phyloP scores from a whole-genome alignment of 148 eudicot genomes.

The Rhododendron henanense region DNA sequence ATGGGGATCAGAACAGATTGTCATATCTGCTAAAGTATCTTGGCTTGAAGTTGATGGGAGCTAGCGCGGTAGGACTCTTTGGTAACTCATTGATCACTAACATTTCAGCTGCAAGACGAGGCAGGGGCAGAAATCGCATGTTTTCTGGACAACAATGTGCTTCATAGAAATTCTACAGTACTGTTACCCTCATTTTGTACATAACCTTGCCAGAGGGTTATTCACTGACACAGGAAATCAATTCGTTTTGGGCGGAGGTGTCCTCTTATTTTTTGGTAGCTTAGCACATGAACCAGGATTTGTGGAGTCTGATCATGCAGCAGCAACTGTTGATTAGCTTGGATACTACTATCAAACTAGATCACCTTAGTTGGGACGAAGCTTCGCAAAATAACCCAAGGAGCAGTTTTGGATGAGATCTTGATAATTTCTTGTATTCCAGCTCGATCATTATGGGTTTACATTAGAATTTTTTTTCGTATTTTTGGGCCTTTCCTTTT shows the following conservation, averaged over 20 bases:
- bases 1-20: conserved; percentile 44
- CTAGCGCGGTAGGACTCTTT: conserved; percentile 39
- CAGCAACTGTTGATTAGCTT: conserved; percentile 1
- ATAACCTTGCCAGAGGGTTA: background rate
- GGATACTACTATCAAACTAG: background rate
- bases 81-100: conserved; percentile 44
- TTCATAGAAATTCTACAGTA: background rate
- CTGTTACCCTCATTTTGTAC: conserved; percentile 10
- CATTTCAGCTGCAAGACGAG: conserved; percentile 51
- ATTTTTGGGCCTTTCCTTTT: background rate
- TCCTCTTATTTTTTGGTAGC: background rate
- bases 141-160: conserved; percentile 12
- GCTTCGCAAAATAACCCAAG: conserved; percentile 3
- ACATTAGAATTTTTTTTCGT: background rate
- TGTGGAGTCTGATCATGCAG: conserved; percentile 4
- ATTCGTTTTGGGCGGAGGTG: background rate
- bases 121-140: conserved; percentile 46
- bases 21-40: conserved; percentile 44
- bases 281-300: background rate
- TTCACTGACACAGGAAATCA: background rate
- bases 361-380: background rate
- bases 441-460: background rate
- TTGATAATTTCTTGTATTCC: conserved; percentile 9
- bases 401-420: conserved; percentile 9
- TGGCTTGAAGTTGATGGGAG: conserved; percentile 71